phyloP scores from a whole-genome alignment of 116 monocot species.

The Phalaenopsis hybrid region DNA sequence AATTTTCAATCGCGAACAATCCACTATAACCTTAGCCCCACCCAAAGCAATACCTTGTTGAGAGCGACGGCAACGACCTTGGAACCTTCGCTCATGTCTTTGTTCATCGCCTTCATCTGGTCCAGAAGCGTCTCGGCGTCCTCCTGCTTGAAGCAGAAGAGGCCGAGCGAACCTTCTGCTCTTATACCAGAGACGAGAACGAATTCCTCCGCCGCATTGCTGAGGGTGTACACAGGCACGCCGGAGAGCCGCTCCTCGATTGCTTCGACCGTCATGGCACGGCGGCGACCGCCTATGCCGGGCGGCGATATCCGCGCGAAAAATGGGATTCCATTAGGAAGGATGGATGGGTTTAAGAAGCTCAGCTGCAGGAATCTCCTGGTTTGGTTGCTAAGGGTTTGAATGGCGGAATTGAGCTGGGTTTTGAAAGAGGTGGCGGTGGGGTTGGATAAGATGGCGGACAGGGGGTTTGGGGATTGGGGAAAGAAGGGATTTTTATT shows the following conservation, averaged over 20 bases:
- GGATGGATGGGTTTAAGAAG: constrained; percentile 7
- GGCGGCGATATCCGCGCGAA: constrained; percentile 16
- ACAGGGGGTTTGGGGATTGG: constrained; percentile 14
- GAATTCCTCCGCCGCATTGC: constrained; percentile 64
- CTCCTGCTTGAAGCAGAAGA: constrained; percentile 70
- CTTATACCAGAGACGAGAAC: constrained; percentile 63
- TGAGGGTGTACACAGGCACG: constrained; percentile 77
- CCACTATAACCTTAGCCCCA: not conserved
- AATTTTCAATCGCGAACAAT: not conserved
- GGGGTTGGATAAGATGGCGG: constrained; percentile 21
- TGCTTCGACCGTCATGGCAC: constrained; percentile 22
- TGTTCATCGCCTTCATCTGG: constrained; percentile 59
- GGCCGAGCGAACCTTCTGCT: constrained; percentile 47
- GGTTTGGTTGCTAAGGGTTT: constrained; percentile 13
- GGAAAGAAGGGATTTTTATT: constrained; percentile 2
- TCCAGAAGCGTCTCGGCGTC: constrained; percentile 75
- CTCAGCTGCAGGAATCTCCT: constrained; percentile 3
- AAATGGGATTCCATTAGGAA: not conserved
- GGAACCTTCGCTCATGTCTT: constrained; percentile 45
- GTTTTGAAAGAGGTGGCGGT: constrained; percentile 15
- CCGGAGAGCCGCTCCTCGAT: constrained; percentile 73
- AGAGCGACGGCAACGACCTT: constrained; percentile 73
- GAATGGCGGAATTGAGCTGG: constrained; percentile 25
- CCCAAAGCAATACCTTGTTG: constrained; percentile 44
- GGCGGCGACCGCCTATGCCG: not conserved